A percentile compares a stretch with the other conserved stretches of the same genome.
These are phyloP conservation scores for Rauvolfia tetraphylla DNA, from an alignment of 257 asterid species.

Conservation along the genomic window DNA sequence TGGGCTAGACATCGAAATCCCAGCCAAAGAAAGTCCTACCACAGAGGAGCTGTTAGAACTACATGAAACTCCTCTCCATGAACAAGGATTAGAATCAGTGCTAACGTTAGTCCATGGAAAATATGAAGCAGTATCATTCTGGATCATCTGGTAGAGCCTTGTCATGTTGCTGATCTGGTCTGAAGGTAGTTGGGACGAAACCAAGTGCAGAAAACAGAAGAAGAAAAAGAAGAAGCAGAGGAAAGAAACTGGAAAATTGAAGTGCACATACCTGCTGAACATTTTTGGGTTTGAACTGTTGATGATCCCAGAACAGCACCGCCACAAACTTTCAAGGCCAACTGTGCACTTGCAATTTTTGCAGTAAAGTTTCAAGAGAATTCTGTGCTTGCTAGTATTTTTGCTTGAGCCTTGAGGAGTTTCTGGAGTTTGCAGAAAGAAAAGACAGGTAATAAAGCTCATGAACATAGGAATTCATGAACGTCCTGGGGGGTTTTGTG, in stretches of 20 bases:
- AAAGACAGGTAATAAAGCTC: neutral
- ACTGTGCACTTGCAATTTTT: neutral
- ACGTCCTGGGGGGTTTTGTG: neutral
- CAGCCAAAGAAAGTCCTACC: slow-evolving; percentile 30
- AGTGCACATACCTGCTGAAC: slow-evolving; percentile 17
- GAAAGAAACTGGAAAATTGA: slow-evolving; percentile 8
- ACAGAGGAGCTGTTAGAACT: slow-evolving; percentile 40
- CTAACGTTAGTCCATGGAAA: slow-evolving; percentile 21
- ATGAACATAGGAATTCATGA: neutral
- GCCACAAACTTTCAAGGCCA: neutral
- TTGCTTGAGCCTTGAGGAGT: neutral
- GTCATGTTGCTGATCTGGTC: slow-evolving; percentile 22
- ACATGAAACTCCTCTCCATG: slow-evolving; percentile 73
- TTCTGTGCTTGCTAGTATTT: neutral
- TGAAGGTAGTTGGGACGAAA: slow-evolving; percentile 19
- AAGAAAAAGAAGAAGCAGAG: slow-evolving; percentile 13
- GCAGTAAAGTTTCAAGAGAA: neutral
- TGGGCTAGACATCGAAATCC: slow-evolving; percentile 40
- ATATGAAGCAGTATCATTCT: slow-evolving; percentile 10
- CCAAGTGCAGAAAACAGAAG: slow-evolving; percentile 17
- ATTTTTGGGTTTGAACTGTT: neutral
- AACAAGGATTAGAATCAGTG: slow-evolving; percentile 49
- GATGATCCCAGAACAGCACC: slow-evolving; percentile 2
- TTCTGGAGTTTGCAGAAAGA: neutral
- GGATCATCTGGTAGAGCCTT: slow-evolving; percentile 20